A percentile compares a stretch with the other conserved stretches of the same genome.
These are phyloP conservation scores for Pseudotsuga menziesii DNA, from an alignment of 75 land plant genomes.

Conservation along the genomic window DNA sequence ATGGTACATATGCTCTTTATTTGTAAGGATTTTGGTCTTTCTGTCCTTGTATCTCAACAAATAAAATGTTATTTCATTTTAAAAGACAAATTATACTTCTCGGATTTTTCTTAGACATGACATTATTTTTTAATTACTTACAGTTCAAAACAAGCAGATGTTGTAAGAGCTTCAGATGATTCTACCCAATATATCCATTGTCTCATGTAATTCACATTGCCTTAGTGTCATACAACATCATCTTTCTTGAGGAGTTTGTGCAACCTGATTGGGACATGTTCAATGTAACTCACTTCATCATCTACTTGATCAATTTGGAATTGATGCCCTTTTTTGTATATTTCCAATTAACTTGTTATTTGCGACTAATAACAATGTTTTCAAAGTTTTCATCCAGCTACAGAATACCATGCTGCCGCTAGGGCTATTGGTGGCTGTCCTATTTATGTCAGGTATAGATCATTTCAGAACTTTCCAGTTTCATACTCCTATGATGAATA, in stretches of 20 bases:
- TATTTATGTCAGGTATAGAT: conserved; percentile 79
- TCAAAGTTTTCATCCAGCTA: conserved; percentile 82
- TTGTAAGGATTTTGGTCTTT: conserved; percentile 34
- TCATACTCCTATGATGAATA: not conserved
- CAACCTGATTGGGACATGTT: conserved; percentile 99
- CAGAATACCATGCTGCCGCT: conserved; percentile 94
- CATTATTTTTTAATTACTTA: conserved; percentile 1
- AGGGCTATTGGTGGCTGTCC: conserved; percentile 93
- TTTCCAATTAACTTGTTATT: not conserved
- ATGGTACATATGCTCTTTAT: conserved; percentile 77
- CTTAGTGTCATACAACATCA: conserved; percentile 77
- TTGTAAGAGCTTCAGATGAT: conserved; percentile 93
- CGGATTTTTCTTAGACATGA: not conserved
- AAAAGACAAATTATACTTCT: not conserved
- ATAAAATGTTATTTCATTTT: not conserved
- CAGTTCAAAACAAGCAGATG: conserved; percentile 90
- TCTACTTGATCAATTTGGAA: not conserved
- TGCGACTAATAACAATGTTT: conserved; percentile 6
- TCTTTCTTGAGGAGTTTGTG: conserved; percentile 95
- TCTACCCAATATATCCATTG: conserved; percentile 82
- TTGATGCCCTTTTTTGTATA: not conserved
- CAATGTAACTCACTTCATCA: conserved; percentile 14
- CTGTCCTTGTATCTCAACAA: not conserved
- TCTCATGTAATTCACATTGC: conserved; percentile 95
- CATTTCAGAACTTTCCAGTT: not conserved